Evolutionary conservation across 805 yeast species (phyloP).

Genomic region (Brettanomyces custersianus): DNA sequence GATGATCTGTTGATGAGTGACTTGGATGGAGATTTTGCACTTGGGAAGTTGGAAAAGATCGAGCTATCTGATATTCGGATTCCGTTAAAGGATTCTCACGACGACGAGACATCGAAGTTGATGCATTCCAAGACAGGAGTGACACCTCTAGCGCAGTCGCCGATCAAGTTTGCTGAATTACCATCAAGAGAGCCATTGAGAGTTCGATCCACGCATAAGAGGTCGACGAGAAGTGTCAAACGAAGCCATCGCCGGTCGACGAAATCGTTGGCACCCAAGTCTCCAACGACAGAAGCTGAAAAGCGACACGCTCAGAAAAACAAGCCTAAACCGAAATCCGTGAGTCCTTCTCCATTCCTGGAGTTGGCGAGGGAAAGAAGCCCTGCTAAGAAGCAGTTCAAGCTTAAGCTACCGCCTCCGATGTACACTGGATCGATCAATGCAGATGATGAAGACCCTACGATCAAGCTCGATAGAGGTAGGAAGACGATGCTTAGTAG

Average conservation of each 20-base stretch:
- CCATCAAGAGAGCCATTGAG: conserved; percentile 25
- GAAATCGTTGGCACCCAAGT: background rate
- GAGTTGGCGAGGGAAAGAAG: no score
- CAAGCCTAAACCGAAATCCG: no score
- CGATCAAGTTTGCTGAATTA: conserved; percentile 24
- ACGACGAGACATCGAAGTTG: conserved; percentile 4
- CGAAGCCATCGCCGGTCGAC: background rate
- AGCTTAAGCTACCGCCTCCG: conserved; percentile 16
- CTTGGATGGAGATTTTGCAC: conserved; percentile 17
- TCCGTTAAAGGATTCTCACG: conserved; percentile 13
- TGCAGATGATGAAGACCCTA: conserved; percentile 20
- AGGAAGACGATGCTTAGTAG: background rate
- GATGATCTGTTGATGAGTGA: conserved; percentile 16
- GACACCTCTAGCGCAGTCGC: conserved; percentile 19
- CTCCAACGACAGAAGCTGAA: background rate
- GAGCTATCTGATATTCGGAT: conserved; percentile 20
- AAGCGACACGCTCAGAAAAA: background rate
- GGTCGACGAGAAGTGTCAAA: conserved; percentile 12
- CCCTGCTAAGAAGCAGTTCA: conserved; percentile 3
- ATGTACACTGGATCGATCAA: conserved; percentile 10
- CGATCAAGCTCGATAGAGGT: conserved; percentile 18
- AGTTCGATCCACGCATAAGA: conserved; percentile 18
- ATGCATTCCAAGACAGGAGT: conserved; percentile 14
- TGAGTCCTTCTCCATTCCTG: background rate
- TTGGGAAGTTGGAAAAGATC: conserved; percentile 22